Base-by-base conservation (phyloP, 192 early-diverging fungal genomes). In the Phlyctochytrium bullatum region DNA sequence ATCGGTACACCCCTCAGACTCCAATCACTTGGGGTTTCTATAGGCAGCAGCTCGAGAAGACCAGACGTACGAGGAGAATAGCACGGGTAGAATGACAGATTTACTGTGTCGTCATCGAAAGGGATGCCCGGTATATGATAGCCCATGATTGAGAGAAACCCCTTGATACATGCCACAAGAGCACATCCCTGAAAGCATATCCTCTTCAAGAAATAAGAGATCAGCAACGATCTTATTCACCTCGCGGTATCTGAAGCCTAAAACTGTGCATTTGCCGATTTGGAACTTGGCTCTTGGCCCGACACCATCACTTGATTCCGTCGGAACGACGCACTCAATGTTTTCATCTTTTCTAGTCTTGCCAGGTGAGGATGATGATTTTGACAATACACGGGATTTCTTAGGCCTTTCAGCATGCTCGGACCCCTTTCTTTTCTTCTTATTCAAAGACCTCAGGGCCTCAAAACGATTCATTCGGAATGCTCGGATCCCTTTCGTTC, bases 181-280 rank as follows among this genome's bases (percentile, higher is more conserved):
- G 72, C 78, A 3, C 73, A 31, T 0, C 80, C 80, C 12, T 77
- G 74, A 52, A 82, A 79, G 36, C 61, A 64, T 30, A 79, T 17
- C 23, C 16, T 66, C 73, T 76, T 28, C 28, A 16, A 32, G 28
- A 59, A 23, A 23, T 25, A 14, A 50, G 40, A 47, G 10, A 20
- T 6, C 40, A 47, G 20, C 20, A 6, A 6, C 40, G 20, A 6
- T 47, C 20, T 20, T 20, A 47, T 47, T 47, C 40, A 47, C 40
- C 40, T 47, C 40, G 6, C 40, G 10, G 20, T 6, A 47, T 47
- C 20, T 47, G 6, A 47, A 47, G 40, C 40, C 40, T 6, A 47
- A 6, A 47, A 47, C 20, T 47, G 40, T 20, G 20, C 20, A 47
- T 6, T 47, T 47, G 10, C n/a, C n/a, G n/a, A n/a, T n/a, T n/a